These are phyloP conservation scores for Verticillium longisporum DNA, from an alignment of 2,329 filamentous ascomycete species.

Conservation along the genomic window DNA sequence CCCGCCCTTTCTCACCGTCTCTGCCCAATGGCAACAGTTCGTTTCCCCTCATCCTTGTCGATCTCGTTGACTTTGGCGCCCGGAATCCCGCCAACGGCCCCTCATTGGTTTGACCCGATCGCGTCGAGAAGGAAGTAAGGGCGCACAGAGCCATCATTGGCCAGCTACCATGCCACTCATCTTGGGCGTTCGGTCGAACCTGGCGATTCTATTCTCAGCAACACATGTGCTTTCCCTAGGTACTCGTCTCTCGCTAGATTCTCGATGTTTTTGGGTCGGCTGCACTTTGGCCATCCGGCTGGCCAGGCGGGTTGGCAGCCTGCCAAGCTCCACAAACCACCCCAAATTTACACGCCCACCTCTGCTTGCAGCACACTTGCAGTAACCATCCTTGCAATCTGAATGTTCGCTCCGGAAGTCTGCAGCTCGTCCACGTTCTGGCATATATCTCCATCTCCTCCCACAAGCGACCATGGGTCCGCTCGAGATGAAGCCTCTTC, in stretches of 20 bases:
- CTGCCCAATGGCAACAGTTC: not conserved
- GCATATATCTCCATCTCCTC: not conserved
- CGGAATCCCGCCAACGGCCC: not conserved
- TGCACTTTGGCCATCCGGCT: not conserved
- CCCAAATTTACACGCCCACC: not conserved
- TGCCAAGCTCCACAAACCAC: not conserved
- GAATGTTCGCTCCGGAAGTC: not conserved
- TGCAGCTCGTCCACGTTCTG: not conserved
- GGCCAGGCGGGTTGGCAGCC: not conserved
- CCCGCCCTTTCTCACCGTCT: not conserved
- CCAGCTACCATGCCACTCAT: not conserved
- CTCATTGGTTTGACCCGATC: not conserved
- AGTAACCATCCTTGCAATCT: not conserved
- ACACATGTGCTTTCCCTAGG: not conserved
- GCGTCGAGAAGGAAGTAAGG: not conserved
- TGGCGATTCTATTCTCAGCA: not conserved
- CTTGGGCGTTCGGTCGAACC: slow-evolving; percentile 1
- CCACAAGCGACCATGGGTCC: not conserved
- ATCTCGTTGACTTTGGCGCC: slow-evolving; percentile 7
- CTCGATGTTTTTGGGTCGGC: not conserved
- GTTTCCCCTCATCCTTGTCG: not conserved
- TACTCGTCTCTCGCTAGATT: not conserved
- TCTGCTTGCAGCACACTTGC: not conserved
- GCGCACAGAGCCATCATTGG: not conserved
- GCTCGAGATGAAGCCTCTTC: not conserved